A percentile compares a stretch with the other conserved stretches of the same genome.
phyloP scores from a whole-genome alignment of 495 filamentous ascomycete species.

The Cladorrhinum samala region DNA sequence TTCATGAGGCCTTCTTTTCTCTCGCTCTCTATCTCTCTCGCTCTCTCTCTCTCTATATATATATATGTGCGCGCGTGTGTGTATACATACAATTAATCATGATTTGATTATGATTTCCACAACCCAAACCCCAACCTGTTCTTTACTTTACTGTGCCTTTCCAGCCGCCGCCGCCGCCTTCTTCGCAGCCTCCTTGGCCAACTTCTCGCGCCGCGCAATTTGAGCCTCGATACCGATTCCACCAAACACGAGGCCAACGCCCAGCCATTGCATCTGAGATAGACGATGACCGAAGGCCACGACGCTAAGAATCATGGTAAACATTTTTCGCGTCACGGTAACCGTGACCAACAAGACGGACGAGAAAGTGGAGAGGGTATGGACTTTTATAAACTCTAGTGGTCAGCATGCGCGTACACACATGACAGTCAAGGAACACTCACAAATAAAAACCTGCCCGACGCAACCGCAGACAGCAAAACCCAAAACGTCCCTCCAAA shows the following conservation, averaged over 20 bases:
- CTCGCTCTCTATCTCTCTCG: too few species aligned
- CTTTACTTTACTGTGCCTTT: conserved; percentile 33
- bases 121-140: too few species aligned
- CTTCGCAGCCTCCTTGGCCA: conserved; percentile 69
- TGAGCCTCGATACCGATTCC: conserved; percentile 87
- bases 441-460: conserved; percentile 93
- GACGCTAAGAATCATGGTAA: conserved; percentile 95
- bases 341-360: conserved; percentile 90
- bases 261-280: conserved; percentile 77
- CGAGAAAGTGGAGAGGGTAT: conserved; percentile 87
- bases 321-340: conserved; percentile 96
- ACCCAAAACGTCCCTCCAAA: conserved; percentile 76
- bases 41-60: too few species aligned
- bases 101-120: too few species aligned
- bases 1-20: too few species aligned
- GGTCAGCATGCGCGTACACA: too few species aligned
- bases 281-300: conserved; percentile 89
- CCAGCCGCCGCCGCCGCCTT: conserved; percentile 31
- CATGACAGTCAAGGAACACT: conserved; percentile 22
- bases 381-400: conserved; percentile 63
- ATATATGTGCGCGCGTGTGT: too few species aligned
- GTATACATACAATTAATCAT: too few species aligned
- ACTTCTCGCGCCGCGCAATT: conserved; percentile 77
- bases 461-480: conserved; percentile 92
- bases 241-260: conserved; percentile 87